Conservation (phyloP, 306 rosid species). For the Astragalus membranaceus region DNA sequence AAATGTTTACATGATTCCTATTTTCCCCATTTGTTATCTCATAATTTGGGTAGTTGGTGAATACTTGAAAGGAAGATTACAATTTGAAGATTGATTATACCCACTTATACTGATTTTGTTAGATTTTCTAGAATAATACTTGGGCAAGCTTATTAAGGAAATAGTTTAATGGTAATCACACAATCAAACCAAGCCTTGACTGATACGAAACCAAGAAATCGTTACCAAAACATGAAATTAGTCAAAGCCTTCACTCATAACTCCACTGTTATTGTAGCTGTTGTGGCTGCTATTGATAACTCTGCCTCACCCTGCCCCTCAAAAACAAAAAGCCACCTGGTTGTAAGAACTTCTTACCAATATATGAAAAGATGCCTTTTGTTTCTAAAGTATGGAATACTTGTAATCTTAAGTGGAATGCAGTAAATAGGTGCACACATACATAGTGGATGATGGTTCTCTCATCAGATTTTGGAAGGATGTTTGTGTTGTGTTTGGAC, state of each 20-base stretch:
- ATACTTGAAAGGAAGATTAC: not conserved
- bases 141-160: no score
- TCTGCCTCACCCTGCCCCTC: not conserved
- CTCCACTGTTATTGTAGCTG: not conserved
- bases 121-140: not conserved
- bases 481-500: not conserved
- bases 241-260: not conserved
- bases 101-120: not conserved
- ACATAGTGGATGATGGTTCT: not conserved
- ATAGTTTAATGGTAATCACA: not conserved
- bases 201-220: not conserved
- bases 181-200: not conserved
- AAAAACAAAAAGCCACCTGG: not conserved
- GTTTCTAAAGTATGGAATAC: not conserved
- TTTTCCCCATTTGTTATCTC: not conserved
- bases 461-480: not conserved
- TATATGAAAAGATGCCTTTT: not conserved
- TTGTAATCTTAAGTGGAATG: not conserved
- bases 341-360: not conserved
- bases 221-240: not conserved
- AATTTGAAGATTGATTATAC: not conserved
- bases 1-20: not conserved
- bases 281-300: not conserved
- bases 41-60: not conserved
- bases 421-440: not conserved